These are phyloP conservation scores for Kodamaea derodonti DNA, from an alignment of 1,139 yeast genomes.

Conservation along the genomic window DNA sequence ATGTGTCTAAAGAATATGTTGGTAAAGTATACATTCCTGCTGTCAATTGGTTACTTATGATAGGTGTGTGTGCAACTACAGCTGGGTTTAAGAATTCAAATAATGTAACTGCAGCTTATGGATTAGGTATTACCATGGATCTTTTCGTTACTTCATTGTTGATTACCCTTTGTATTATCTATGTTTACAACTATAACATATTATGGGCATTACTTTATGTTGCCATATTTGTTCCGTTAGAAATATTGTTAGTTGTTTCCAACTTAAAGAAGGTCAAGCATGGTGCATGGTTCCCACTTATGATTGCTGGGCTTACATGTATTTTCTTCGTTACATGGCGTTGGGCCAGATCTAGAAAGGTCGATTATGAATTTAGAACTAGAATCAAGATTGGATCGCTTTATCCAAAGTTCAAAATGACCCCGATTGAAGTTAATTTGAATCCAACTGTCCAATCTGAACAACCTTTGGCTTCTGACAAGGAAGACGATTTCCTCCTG, in stretches of 20 bases:
- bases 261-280: slow-evolving; percentile 49
- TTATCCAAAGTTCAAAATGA: slow-evolving; percentile 21
- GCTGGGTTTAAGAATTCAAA: slow-evolving; percentile 50
- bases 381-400: slow-evolving; percentile 28
- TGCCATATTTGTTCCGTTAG: slow-evolving; percentile 44
- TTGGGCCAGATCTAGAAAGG: slow-evolving; percentile 41
- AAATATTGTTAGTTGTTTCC: slow-evolving; percentile 41
- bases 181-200: slow-evolving; percentile 39
- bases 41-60: slow-evolving; percentile 46
- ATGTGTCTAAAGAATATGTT: slow-evolving; percentile 38
- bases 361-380: slow-evolving; percentile 30
- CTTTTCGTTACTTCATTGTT: slow-evolving; percentile 49
- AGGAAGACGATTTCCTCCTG: slow-evolving; percentile 7
- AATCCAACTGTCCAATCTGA: slow-evolving; percentile 8
- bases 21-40: slow-evolving; percentile 53
- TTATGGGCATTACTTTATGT: slow-evolving; percentile 31
- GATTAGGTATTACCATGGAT: slow-evolving; percentile 55
- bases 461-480: slow-evolving; percentile 4
- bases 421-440: slow-evolving; percentile 21
- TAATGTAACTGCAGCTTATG: slow-evolving; percentile 57
- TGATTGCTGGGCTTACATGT: slow-evolving; percentile 33
- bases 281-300: slow-evolving; percentile 59
- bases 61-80: slow-evolving; percentile 46
- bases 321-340: slow-evolving; percentile 42
- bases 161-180: slow-evolving; percentile 42